These are phyloP conservation scores for Ormosia emarginata DNA, from an alignment of 306 rosid species.

Conservation along the genomic window DNA sequence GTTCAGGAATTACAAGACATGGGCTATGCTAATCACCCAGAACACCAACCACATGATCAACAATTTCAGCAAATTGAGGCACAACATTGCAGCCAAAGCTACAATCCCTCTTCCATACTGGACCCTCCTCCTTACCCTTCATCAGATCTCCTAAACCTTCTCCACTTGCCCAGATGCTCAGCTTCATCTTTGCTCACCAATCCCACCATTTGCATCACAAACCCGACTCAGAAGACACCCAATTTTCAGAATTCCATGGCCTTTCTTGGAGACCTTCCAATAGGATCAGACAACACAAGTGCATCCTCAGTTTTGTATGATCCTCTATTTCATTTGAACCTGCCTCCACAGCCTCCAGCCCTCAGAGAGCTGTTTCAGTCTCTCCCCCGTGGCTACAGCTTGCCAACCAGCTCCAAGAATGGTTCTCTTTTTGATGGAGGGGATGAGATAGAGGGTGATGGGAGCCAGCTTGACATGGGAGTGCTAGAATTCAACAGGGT, in stretches of 20 bases:
- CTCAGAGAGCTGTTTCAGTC: constrained; percentile 68
- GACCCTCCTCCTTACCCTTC: constrained; percentile 48
- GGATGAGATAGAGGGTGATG: constrained; percentile 65
- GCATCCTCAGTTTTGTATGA: constrained; percentile 57
- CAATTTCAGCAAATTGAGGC: constrained; percentile 47
- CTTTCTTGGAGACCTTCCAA: constrained; percentile 53
- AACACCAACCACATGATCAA: constrained; percentile 39
- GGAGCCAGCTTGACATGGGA: constrained; percentile 61
- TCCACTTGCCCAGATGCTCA: constrained; percentile 73
- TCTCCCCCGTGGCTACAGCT: constrained; percentile 63
- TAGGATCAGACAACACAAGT: constrained; percentile 40
- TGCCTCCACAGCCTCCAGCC: constrained; percentile 87
- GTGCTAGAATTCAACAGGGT: constrained; percentile 69
- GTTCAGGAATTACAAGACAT: constrained; percentile 49
- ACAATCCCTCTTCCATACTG: constrained; percentile 24
- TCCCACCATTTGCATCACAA: constrained; percentile 54
- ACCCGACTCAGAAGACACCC: constrained; percentile 37
- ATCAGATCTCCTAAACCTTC: constrained; percentile 72
- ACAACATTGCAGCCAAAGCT: constrained; percentile 33
- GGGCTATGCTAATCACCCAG: constrained; percentile 26
- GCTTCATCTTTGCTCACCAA: constrained; percentile 50
- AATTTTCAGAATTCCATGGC: constrained; percentile 39
- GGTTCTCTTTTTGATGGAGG: constrained; percentile 61
- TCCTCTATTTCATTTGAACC: constrained; percentile 74
- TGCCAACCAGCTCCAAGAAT: constrained; percentile 54